These are phyloP conservation scores for Penicillium daleae DNA, from an alignment of 495 filamentous ascomycete genomes.

Conservation along the genomic window DNA sequence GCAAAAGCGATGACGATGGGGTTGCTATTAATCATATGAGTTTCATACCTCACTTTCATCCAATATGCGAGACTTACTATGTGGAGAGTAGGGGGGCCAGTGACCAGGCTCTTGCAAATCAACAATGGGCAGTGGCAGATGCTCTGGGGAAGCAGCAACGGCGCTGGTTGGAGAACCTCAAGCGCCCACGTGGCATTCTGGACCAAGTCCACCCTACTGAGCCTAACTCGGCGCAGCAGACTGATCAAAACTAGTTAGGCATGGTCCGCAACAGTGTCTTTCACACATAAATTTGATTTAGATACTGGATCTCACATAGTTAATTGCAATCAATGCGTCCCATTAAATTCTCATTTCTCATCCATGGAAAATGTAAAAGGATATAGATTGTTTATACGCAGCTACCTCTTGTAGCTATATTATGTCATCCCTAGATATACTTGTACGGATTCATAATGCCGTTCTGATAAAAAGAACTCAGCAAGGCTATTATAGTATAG, in stretches of 20 bases:
- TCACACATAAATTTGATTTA: background rate
- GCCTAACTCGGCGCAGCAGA: background rate
- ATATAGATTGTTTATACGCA: no score
- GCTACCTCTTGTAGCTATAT: no score
- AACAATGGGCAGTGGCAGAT: background rate
- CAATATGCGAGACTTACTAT: conserved; percentile 2
- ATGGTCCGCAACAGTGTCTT: background rate
- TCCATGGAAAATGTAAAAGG: no score
- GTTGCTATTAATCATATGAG: background rate
- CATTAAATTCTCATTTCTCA: no score
- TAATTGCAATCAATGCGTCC: no score
- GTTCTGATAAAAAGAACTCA: no score
- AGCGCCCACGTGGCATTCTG: background rate
- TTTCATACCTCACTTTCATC: conserved; percentile 1
- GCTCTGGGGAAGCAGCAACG: background rate
- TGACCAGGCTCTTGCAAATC: background rate
- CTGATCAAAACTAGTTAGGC: background rate
- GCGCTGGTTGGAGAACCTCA: background rate
- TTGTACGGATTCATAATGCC: no score
- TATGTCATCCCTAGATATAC: no score
- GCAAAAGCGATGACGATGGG: background rate
- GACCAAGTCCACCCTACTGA: background rate
- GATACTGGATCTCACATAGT: background rate
- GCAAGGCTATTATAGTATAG: no score
- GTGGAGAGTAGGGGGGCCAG: no score